Evolutionary conservation across 164 flowering plant species (phyloP), one percentile per base, ranked within the genome.

Genomic region (Umbilicus rupestris): DNA sequence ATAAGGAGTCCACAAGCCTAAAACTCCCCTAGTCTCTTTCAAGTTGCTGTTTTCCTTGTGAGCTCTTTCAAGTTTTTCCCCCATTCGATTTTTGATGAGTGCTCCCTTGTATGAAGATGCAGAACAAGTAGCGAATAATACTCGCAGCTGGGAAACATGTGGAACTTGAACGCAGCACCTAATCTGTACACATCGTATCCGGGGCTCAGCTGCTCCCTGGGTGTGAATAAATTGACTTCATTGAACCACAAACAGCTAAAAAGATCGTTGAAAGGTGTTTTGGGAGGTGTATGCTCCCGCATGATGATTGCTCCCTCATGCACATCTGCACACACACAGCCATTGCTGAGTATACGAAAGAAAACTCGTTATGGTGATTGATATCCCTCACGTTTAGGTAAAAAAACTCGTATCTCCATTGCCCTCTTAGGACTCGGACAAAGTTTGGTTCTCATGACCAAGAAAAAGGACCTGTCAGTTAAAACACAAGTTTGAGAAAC

Each of bases 161-260:
- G 86, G 73, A 88, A 83, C 73, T 85, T 81, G 82, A 94, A 94
- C 7, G 68, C 45, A 39, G 71, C 82, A 20, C 78, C 77, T 72
- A 95, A 73, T 75, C 97, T 88, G 78, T 92, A 87, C 24, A 85
- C 91, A 20, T 89, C 91, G 46, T 86, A 95, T 9, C 99, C 99
- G 65, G 92, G 92, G 77, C 99, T 92, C 73, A 95, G 81, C 78
- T 95, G 97, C 74, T 95, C 97, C 72, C 97, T 84, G 7, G 99
- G 99, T 8, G 99, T 95, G 72, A 95, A 87, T 60, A 88, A 86
- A 72, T 95, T 66, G 69, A 95, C 99, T 85, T 92, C 97, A 41
- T 92, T 92, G 84, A 92, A 95, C 97, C 99, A 95, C 67, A 95
- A 73, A 80, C 99, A 95, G 77, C 94, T 88, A 74, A 92, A 90